Evolutionary conservation across 106 monocot genomes (phyloP).

Genomic region (Allium fistulosum): DNA sequence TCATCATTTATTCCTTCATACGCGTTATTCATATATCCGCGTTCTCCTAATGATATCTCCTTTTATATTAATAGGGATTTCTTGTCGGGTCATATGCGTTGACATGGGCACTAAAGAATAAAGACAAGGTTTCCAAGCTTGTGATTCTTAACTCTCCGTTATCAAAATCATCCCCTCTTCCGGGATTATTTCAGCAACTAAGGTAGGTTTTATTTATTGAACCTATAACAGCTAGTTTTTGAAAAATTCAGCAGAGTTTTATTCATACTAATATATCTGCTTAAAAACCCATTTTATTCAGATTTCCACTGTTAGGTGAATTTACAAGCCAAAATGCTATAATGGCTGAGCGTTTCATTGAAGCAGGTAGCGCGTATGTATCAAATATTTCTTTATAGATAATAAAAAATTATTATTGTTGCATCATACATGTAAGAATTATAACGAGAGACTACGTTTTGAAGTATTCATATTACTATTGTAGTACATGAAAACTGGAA

Average conservation of each 20-base stretch:
- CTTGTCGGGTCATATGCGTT: conserved; percentile 96
- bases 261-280: no score
- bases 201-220: conserved; percentile 30
- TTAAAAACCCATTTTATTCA: conserved; percentile 14
- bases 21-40: neutral
- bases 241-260: no score
- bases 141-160: conserved; percentile 84
- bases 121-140: conserved; percentile 60
- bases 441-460: no score
- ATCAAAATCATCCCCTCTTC: conserved; percentile 60
- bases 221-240: no score
- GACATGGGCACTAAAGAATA: conserved; percentile 89
- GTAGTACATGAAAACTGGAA: no score
- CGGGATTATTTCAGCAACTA: conserved; percentile 82
- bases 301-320: conserved; percentile 86
- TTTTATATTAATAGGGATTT: conserved; percentile 56
- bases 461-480: no score
- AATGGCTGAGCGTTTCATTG: conserved; percentile 54
- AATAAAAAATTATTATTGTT: no score
- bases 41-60: neutral
- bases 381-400: conserved; percentile 9
- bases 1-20: neutral
- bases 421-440: no score
- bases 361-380: conserved; percentile 99
- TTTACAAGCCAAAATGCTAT: conserved; percentile 44